A percentile compares a stretch with the other conserved stretches of the same genome.
Conservation (phyloP, 495 filamentous ascomycete genomes). For the Lichenothelia convexa region DNA sequence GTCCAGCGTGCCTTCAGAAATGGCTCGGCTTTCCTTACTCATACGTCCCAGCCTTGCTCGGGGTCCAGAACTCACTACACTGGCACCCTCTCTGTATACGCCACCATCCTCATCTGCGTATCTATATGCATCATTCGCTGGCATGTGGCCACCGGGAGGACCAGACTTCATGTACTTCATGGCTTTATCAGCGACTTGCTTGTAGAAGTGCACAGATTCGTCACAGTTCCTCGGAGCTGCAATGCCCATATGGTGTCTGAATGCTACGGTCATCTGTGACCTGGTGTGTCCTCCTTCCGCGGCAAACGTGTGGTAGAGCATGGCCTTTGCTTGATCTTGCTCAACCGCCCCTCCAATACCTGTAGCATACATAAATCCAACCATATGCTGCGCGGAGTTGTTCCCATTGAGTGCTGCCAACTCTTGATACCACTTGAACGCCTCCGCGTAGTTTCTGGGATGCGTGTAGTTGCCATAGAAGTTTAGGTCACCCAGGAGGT, state of each 20-base stretch:
- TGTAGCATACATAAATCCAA: conserved; percentile 92
- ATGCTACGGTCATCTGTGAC: conserved; percentile 88
- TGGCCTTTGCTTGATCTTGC: conserved; percentile 76
- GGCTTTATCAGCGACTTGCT: conserved; percentile 82
- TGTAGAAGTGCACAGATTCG: conserved; percentile 71
- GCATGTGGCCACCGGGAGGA: conserved; percentile 71
- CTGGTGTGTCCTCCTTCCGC: conserved; percentile 66
- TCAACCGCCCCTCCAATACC: conserved; percentile 70
- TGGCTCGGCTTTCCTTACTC: conserved; percentile 56
- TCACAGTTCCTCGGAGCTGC: conserved; percentile 75
- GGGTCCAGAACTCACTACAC: conserved; percentile 74
- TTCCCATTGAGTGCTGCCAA: conserved; percentile 69
- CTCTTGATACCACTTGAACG: conserved; percentile 65
- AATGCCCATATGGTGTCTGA: conserved; percentile 71
- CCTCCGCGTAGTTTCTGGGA: conserved; percentile 62
- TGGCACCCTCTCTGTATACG: conserved; percentile 88
- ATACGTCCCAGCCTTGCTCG: conserved; percentile 55
- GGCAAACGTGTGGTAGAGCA: conserved; percentile 89
- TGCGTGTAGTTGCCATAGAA: conserved; percentile 91
- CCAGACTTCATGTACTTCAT: conserved; percentile 71
- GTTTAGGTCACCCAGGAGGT: conserved; percentile 81
- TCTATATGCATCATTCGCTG: conserved; percentile 56
- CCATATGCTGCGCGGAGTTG: conserved; percentile 79
- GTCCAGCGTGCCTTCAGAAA: conserved; percentile 84
- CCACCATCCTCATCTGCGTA: conserved; percentile 81